A percentile compares a stretch with the other conserved stretches of the same genome.
phyloP scores from a whole-genome alignment of 805 yeast genomes.

The Myxozyma monticola region DNA sequence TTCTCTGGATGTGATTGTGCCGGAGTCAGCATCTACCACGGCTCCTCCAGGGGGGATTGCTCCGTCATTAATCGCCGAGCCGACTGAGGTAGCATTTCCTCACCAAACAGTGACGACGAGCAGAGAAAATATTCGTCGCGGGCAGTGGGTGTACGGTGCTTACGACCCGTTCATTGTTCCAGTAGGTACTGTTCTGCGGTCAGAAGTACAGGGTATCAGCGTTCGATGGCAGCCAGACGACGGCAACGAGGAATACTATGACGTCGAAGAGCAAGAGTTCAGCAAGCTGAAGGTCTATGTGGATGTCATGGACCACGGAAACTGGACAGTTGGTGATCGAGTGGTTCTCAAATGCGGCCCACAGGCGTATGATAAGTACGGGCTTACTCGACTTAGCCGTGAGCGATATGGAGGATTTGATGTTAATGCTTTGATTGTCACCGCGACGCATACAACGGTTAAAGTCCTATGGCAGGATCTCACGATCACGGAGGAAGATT shows the following conservation, averaged over 20 bases:
- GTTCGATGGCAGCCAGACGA: constrained; percentile 25
- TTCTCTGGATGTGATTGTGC: constrained; percentile 9
- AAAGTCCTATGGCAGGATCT: constrained; percentile 28
- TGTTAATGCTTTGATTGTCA: constrained; percentile 20
- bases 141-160: constrained; percentile 25
- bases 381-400: constrained; percentile 13
- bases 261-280: constrained; percentile 12
- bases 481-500: constrained; percentile 7
- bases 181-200: constrained; percentile 15
- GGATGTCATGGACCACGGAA: constrained; percentile 21
- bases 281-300: constrained; percentile 8
- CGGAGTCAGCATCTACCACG: constrained; percentile 1
- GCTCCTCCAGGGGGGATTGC: constrained; percentile 28
- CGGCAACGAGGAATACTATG: constrained; percentile 11
- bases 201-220: constrained; percentile 17
- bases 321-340: constrained; percentile 30
- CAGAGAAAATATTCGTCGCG: constrained; percentile 16
- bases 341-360: constrained; percentile 18
- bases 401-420: constrained; percentile 29
- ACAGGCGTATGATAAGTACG: constrained; percentile 10
- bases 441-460: constrained; percentile 19
- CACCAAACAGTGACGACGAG: constrained; percentile 16
- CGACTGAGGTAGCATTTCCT: constrained; percentile 19
- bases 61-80: constrained; percentile 19
- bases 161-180: constrained; percentile 6